Evolutionary conservation across 164 flowering plant species (phyloP).

Genomic region (Sextonia rubra): DNA sequence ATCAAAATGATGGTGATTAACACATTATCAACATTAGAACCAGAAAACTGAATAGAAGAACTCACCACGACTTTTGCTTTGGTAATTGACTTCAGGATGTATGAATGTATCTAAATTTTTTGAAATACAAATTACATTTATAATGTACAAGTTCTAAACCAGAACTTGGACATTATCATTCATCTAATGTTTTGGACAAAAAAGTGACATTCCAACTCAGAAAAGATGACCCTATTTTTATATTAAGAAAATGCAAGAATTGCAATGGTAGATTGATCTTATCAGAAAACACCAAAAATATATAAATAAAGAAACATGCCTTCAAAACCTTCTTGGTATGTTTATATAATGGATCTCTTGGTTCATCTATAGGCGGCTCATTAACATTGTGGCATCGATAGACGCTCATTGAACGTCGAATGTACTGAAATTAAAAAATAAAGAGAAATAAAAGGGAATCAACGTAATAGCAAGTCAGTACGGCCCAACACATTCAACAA

Average conservation of each 20-base stretch:
- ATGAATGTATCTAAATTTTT: no score
- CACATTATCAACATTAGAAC: no score
- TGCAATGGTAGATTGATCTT: neutral
- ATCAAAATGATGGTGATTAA: no score
- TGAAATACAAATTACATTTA: no score
- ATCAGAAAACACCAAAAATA: neutral
- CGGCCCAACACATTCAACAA: neutral
- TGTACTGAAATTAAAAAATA: conserved; percentile 47
- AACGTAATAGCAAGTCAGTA: neutral
- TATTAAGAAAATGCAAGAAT: neutral
- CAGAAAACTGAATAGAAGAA: neutral
- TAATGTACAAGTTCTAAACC: no score
- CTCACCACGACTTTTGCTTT: conserved; percentile 86
- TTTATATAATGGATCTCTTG: conserved; percentile 87
- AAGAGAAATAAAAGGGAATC: neutral
- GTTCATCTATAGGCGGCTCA: conserved; percentile 95
- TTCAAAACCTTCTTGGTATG: conserved; percentile 63
- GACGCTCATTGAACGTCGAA: conserved; percentile 83
- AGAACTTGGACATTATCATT: no score
- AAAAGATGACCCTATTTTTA: neutral
- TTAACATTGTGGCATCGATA: conserved; percentile 80
- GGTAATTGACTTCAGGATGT: conserved; percentile 70
- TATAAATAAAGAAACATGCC: conserved; percentile 32
- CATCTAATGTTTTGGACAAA: no score
- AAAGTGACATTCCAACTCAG: neutral